Conservation (phyloP, 169 alveolate genomes). For the Babesia sp. region DNA sequence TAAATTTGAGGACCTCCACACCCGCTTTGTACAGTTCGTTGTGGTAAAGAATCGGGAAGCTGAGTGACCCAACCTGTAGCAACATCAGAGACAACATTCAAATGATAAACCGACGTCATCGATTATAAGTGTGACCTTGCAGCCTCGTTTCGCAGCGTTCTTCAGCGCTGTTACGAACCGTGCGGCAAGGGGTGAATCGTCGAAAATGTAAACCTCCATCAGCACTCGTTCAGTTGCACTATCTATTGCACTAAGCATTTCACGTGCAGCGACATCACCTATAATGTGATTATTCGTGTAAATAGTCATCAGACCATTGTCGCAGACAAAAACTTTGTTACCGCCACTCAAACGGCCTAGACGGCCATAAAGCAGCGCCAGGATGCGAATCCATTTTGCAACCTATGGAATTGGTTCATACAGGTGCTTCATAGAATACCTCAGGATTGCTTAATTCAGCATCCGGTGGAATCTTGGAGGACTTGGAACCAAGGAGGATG, state of each 20-base stretch:
- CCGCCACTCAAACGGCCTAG: slow-evolving; percentile 61
- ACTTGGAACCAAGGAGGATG: not conserved
- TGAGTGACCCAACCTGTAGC: slow-evolving; percentile 43
- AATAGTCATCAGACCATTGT: slow-evolving; percentile 25
- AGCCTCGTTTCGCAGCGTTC: slow-evolving; percentile 82
- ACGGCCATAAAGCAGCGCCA: slow-evolving; percentile 19
- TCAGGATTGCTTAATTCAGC: not conserved
- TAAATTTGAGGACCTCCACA: slow-evolving; percentile 50
- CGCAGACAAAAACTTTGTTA: slow-evolving; percentile 44
- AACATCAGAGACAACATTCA: slow-evolving; percentile 1
- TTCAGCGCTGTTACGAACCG: slow-evolving; percentile 71
- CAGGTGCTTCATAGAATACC: not conserved
- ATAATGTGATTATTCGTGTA: not conserved
- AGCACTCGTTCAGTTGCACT: slow-evolving; percentile 76
- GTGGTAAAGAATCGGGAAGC: slow-evolving; percentile 30
- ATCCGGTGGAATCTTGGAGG: not conserved
- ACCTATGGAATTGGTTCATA: slow-evolving; percentile 3
- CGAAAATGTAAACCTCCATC: slow-evolving; percentile 85
- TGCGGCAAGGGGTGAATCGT: slow-evolving; percentile 77
- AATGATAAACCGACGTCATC: slow-evolving; percentile 66
- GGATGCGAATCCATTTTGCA: slow-evolving; percentile 35
- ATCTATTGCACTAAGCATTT: slow-evolving; percentile 60
- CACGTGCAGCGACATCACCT: slow-evolving; percentile 40
- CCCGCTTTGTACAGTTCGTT: slow-evolving; percentile 46
- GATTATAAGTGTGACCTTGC: slow-evolving; percentile 77